Percentiles rank a stretch among this genome's conserved stretches.
Conservation (phyloP, 768 basidiomycete species). For the Tricholoma sp. region DNA sequence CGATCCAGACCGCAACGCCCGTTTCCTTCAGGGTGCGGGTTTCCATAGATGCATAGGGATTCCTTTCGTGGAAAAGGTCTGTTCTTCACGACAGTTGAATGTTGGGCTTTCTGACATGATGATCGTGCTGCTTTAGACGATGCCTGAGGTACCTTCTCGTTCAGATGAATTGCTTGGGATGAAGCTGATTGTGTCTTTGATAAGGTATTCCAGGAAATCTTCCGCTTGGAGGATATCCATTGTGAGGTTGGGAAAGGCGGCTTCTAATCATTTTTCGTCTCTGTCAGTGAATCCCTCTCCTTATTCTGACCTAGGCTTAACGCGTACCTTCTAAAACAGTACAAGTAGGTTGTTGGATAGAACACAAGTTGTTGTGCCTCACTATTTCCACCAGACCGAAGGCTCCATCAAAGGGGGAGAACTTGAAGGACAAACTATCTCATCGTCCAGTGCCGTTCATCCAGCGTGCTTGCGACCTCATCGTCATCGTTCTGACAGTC, state of each 20-base stretch:
- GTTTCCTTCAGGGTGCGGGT: background rate
- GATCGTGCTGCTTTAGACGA: background rate
- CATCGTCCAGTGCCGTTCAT: background rate
- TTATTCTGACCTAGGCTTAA: background rate
- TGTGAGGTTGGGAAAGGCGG: background rate
- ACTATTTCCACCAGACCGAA: background rate
- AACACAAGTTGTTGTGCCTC: background rate
- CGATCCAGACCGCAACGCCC: background rate
- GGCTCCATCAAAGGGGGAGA: background rate
- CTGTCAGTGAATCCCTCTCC: background rate
- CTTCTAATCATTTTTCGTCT: background rate
- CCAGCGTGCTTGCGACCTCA: background rate
- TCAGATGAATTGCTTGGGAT: background rate
- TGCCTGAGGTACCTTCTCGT: background rate
- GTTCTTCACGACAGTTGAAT: too few species aligned
- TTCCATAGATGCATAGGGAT: background rate
- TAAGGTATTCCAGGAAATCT: background rate
- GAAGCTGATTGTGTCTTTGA: background rate
- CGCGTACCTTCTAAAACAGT: background rate
- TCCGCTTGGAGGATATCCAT: background rate
- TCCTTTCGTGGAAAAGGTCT: background rate
- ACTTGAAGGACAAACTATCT: background rate
- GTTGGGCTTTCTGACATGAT: too few species aligned
- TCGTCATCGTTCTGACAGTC: background rate
- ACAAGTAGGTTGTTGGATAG: background rate